Percentiles rank a stretch among this genome's conserved stretches.
Evolutionary conservation across 441 rosid species (phyloP).

Genomic region (Gossypium gossypioides): DNA sequence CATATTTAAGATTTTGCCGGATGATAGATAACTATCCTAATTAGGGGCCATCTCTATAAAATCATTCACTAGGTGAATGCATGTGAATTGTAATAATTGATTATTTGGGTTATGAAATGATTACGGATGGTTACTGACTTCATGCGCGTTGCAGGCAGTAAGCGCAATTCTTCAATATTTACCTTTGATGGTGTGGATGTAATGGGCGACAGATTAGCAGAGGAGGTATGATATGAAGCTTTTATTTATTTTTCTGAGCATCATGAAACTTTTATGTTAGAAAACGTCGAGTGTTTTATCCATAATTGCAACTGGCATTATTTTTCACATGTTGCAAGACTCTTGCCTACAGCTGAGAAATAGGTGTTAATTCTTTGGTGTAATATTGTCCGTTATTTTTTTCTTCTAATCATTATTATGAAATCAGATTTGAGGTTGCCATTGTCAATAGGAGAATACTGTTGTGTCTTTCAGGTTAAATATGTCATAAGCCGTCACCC

Average conservation of each 20-base stretch:
- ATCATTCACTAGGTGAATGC: not conserved
- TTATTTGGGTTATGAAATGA: conserved; percentile 1
- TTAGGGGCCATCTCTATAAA: not conserved
- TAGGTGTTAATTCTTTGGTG: not conserved
- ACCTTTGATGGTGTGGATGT: conserved; percentile 84
- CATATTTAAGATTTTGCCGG: not conserved
- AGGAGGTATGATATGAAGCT: conserved; percentile 45
- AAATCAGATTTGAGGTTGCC: conserved; percentile 10
- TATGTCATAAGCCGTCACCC: conserved; percentile 47
- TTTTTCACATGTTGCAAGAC: not conserved
- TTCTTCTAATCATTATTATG: not conserved
- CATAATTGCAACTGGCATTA: not conserved
- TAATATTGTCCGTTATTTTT: not conserved
- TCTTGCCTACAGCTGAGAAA: not conserved
- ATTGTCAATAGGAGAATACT: not conserved
- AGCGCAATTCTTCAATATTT: conserved; percentile 35
- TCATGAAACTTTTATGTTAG: not conserved
- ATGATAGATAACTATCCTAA: not conserved
- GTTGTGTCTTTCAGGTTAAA: conserved; percentile 49
- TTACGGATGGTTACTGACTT: conserved; percentile 11
- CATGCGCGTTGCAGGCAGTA: conserved; percentile 53
- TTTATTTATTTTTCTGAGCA: not conserved
- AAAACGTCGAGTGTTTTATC: not conserved
- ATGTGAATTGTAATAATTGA: not conserved
- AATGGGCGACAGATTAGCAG: conserved; percentile 86